Evolutionary conservation across 83 land plant genomes (phyloP).

Genomic region (Isoetes engelmannii): DNA sequence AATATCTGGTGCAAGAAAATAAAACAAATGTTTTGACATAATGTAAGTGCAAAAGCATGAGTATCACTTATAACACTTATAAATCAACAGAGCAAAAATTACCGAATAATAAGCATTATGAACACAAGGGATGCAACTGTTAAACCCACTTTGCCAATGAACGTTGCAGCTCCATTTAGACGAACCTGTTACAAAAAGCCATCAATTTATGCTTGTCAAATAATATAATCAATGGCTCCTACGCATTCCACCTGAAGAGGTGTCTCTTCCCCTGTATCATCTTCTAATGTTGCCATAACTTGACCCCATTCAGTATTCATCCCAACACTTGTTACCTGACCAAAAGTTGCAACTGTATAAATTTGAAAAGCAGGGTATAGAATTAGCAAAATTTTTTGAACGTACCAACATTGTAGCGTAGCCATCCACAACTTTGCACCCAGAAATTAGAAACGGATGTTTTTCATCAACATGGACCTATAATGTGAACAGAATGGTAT

Average conservation of each 20-base stretch:
- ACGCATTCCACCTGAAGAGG: constrained; percentile 29
- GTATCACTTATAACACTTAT: too few relatives aligned
- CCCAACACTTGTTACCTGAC: constrained; percentile 41
- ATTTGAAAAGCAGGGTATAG: background rate
- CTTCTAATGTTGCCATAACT: constrained; percentile 33
- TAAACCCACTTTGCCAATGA: constrained; percentile 61
- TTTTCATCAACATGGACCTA: constrained; percentile 37
- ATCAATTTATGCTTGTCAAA: background rate
- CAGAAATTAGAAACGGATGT: constrained; percentile 58
- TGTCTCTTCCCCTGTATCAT: constrained; percentile 29
- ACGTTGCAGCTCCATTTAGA: constrained; percentile 53
- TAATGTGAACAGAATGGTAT: background rate
- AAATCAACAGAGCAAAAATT: constrained; percentile 21
- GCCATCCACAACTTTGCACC: constrained; percentile 63
- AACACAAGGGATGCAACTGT: constrained; percentile 53
- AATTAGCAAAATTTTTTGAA: background rate
- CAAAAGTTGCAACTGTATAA: constrained; percentile 10
- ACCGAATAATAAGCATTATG: constrained; percentile 41
- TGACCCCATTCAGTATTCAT: constrained; percentile 41
- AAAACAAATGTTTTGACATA: background rate
- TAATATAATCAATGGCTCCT: background rate
- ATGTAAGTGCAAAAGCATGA: too few relatives aligned
- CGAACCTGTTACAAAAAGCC: constrained; percentile 25
- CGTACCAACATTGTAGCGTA: constrained; percentile 45
- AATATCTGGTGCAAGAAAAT: background rate